Evolutionary conservation across 306 rosid genomes (phyloP), one percentile per base, ranked within the genome.

Genomic region (Leucaena leucocephala): DNA sequence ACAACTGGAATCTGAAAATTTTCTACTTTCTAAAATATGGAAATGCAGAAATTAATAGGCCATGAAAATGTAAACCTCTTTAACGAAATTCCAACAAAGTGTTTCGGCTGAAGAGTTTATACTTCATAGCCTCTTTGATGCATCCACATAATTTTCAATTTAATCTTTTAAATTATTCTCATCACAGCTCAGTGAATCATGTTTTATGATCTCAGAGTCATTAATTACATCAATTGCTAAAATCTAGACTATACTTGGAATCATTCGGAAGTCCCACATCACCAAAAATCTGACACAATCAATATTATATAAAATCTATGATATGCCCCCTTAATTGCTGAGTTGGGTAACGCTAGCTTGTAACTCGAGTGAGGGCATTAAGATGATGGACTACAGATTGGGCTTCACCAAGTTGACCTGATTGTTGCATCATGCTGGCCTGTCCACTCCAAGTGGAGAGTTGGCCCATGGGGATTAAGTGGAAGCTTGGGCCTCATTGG

Each of bases 1-100:
- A 42, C 65, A 52, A 4, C 73, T 44, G 44, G 72, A 84, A 84
- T 45, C 52, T 46, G 48, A 73, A 81, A 75, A 22, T 44, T 39
- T 74, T 78, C 19, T 42, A 35, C 38, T 39, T 74, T 78, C 12
- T 35, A 71, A 42, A 42, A 62, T 15, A 49, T 14, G n/a, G 27
- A 75, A 64, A 21, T 66, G 14, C 45, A 70, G 7, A 38, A 16
- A 27, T 22, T 46, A 70, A 27, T 34, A 33, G 22, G 22, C 76
- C 27, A 35, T 15, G 15, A 49, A 48, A 71, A 71, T 8, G 36
- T 33, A 33, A 66, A 44, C 39, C 40, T 66, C 16, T 17, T 46
- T 22, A 59, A 72, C 65, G 17, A 50, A 76, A n/a, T 27, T 7
- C n/a, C 63, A 54, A 76, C 69, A 27, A 27, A 27, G 27, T 27